Evolutionary conservation across 139 green algal genomes (phyloP), one percentile per base, ranked within the genome.

Genomic region (Chlorella vulgaris): DNA sequence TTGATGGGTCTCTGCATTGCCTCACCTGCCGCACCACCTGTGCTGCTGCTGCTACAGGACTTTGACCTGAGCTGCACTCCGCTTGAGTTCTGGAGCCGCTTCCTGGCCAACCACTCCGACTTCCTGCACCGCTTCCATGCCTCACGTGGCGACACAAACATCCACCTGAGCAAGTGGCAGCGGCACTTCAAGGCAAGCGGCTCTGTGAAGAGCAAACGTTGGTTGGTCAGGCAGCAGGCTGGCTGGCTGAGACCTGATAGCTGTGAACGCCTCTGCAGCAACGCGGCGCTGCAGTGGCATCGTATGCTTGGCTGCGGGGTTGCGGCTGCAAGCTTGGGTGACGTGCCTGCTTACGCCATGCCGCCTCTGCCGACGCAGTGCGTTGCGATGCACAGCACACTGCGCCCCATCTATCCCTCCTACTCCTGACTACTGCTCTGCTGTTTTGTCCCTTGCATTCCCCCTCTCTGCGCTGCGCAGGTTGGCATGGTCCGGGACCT

Each of bases 401-500:
- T n/a, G n/a, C n/a, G n/a, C n/a, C n/a, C n/a, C n/a, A n/a, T n/a
- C n/a, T n/a, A n/a, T n/a, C n/a, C n/a, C n/a, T n/a, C n/a, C n/a
- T n/a, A n/a, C n/a, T n/a, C n/a, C n/a, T n/a, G n/a, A n/a, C n/a
- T n/a, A n/a, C n/a, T n/a, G n/a, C n/a, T n/a, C n/a, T n/a, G n/a
- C n/a, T n/a, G n/a, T n/a, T n/a, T n/a, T n/a, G n/a, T n/a, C n/a
- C n/a, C n/a, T n/a, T n/a, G n/a, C n/a, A n/a, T 58, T 58, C 47
- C 15, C 47, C 47, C 15, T 10, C 47, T 58, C 10, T 58, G 47
- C 15, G 47, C 29, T 73, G 50, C n/a, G n/a, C 74, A 87, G 78
- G 81, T 94, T 68, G 92, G 91, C 22, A 82, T 89, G 67, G 90
- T 93, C 71, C 86, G 93, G 0, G 93, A 97, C 74, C 53, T 97